A percentile compares a stretch with the other conserved stretches of the same genome.
Conservation (phyloP, 2,329 filamentous ascomycete genomes). For the Aspergillus fumigatiaffinis region DNA sequence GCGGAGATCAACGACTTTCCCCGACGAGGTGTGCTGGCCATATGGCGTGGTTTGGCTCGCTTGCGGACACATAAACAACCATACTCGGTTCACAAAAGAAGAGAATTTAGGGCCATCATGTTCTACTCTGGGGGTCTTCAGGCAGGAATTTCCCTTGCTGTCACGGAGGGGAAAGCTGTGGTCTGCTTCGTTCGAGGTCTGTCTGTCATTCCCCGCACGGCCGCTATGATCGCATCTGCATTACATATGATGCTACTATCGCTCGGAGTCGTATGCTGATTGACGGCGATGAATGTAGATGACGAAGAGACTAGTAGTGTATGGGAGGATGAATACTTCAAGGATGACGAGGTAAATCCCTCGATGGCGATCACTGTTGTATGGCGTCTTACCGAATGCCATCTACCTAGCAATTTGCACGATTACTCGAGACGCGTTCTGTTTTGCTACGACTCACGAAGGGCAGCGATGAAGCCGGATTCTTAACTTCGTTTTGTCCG, state of each 20-base stretch:
- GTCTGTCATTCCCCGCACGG: constrained; percentile 20
- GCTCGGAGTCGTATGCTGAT: background rate
- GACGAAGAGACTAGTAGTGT: constrained; percentile 61
- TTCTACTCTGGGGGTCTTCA: constrained; percentile 80
- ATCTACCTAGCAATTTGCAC: constrained; percentile 47
- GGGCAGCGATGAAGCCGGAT: constrained; percentile 75
- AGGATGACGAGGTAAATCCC: constrained; percentile 50
- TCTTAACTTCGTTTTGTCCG: constrained; percentile 77
- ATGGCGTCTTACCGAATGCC: background rate
- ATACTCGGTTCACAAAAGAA: background rate
- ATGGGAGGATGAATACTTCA: constrained; percentile 68
- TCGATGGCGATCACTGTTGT: background rate
- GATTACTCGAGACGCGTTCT: constrained; percentile 57
- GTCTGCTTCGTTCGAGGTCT: constrained; percentile 79
- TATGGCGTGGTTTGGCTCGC: background rate
- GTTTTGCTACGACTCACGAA: constrained; percentile 67
- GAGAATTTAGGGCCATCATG: constrained; percentile 47
- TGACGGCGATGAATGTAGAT: constrained; percentile 48
- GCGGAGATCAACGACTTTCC: background rate
- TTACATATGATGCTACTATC: background rate
- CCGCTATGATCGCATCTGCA: constrained; percentile 1
- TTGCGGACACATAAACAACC: background rate
- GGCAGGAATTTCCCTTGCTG: constrained; percentile 71
- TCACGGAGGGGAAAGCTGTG: constrained; percentile 72
- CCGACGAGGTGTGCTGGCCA: background rate